These are phyloP conservation scores for Aureobasidium sp. DNA, from an alignment of 2,329 filamentous ascomycete species.

Conservation along the genomic window DNA sequence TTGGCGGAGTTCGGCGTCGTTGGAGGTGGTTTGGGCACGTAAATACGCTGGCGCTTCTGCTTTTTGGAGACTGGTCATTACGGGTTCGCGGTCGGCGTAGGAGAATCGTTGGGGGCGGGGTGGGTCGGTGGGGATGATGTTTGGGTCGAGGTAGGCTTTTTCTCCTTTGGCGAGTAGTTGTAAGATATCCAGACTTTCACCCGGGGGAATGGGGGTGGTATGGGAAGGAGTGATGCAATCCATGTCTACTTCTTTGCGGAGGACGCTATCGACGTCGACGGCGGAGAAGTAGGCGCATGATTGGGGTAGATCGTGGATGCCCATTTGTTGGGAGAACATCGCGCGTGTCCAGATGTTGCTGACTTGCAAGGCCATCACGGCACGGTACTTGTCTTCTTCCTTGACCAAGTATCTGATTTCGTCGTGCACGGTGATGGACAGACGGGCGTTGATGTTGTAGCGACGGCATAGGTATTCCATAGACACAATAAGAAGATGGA, in stretches of 20 bases:
- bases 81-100: slow-evolving; percentile 64
- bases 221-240: slow-evolving; percentile 91
- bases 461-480: slow-evolving; percentile 91
- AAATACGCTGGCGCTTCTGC: slow-evolving; percentile 55
- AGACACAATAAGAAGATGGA: slow-evolving; percentile 82
- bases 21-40: slow-evolving; percentile 70
- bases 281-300: slow-evolving; percentile 93
- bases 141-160: slow-evolving; percentile 59
- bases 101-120: slow-evolving; percentile 54
- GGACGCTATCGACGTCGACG: slow-evolving; percentile 86
- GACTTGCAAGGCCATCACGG: slow-evolving; percentile 87
- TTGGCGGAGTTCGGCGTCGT: slow-evolving; percentile 64
- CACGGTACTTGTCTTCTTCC: slow-evolving; percentile 75
- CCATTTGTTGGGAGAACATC: slow-evolving; percentile 96
- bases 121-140: slow-evolving; percentile 47
- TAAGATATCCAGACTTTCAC: slow-evolving; percentile 77
- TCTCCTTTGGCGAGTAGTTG: slow-evolving; percentile 67
- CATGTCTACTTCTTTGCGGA: slow-evolving; percentile 98
- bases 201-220: slow-evolving; percentile 64
- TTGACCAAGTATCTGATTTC: slow-evolving; percentile 92
- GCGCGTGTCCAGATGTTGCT: slow-evolving; percentile 94
- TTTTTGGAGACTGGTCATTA: slow-evolving; percentile 62
- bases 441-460: slow-evolving; percentile 75
- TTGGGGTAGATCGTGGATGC: slow-evolving; percentile 90
- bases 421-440: slow-evolving; percentile 93